Base-by-base conservation (phyloP, 495 filamentous ascomycete species). In the Apiosordaria backusii region DNA sequence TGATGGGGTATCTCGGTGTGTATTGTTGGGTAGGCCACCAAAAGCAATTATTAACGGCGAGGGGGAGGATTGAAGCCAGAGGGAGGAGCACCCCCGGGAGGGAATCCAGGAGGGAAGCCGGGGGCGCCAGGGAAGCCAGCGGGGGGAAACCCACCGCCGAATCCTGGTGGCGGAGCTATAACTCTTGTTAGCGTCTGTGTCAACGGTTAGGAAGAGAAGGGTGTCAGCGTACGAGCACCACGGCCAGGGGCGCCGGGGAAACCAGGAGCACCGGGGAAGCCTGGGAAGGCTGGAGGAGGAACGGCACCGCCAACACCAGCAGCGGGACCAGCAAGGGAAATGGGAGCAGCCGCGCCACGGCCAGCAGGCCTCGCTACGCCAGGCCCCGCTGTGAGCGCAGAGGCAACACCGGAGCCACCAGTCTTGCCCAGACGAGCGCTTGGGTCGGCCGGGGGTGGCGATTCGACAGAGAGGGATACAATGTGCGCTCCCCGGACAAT, bases 401-500 rank as follows among this genome's bases (percentile, higher is more conserved):
- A 55, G 9, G 35, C 35, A 23, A 55, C 22, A 21, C 52, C n/a
- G 22, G 52, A 22, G 21, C 52, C 52, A 13, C 52, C 52, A 21
- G 52, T 55, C 71, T 90, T 87, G 65, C 93, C 95, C 62, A 99
- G 84, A 78, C 95, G 88, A 27, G 94, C 88, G 69, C 93, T 90
- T 27, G 93, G 93, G 72, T 99, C 96, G 65, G 93, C 90, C 23
- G 95, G 93, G n/a, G 95, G 95, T 40, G 95, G 94, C 68, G 92
- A 96, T 71, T 98, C 95, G 64, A 98, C 94, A 3, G 95, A 96
- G 68, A 95, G 87, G 25, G 93, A 96, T 55, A 98, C 88, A 57
- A 99, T 94, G 71, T 96, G 88, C 40, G 93, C 90, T 68, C 95
- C 95, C 66, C 95, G 93, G 66, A 98, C 85, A 67, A 99, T 99